Conservation (phyloP, 176 grass and related monocot species). For the Phoenix dactylifera region DNA sequence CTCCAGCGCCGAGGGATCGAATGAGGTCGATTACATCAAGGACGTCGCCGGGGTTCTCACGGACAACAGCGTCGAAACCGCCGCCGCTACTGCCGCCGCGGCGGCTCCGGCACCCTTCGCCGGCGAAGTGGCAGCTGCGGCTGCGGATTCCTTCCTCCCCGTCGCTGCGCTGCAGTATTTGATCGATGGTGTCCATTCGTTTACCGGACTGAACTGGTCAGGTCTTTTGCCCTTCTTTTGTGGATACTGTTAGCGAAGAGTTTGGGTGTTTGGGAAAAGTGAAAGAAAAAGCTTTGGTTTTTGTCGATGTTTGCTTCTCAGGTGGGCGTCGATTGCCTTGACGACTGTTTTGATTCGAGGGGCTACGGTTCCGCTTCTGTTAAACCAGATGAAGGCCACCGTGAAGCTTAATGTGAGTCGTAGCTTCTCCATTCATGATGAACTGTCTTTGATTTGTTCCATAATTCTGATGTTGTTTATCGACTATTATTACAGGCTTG, state of each 20-base stretch:
- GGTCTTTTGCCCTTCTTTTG: slow-evolving; percentile 11
- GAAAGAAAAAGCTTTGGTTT: background rate
- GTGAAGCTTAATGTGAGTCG: slow-evolving; percentile 54
- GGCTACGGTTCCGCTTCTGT: slow-evolving; percentile 47
- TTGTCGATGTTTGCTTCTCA: slow-evolving; percentile 25
- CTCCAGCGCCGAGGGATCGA: background rate
- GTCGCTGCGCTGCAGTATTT: slow-evolving; percentile 78
- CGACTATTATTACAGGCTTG: no score
- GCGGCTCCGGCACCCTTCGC: slow-evolving; percentile 52
- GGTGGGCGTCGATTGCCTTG: slow-evolving; percentile 83
- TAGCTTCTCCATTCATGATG: background rate
- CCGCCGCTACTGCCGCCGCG: slow-evolving; percentile 13
- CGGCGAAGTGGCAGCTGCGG: slow-evolving; percentile 85
- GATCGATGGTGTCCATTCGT: slow-evolving; percentile 59
- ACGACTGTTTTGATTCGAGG: slow-evolving; percentile 71
- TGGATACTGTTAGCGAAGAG: no score
- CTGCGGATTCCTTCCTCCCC: slow-evolving; percentile 50
- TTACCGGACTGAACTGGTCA: slow-evolving; percentile 81
- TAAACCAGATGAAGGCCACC: slow-evolving; percentile 58
- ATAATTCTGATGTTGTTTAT: no score
- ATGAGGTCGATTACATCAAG: background rate
- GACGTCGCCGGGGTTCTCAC: slow-evolving; percentile 21
- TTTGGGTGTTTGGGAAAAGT: no score
- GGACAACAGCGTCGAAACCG: slow-evolving; percentile 27
- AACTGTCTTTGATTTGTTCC: no score